phyloP scores from a whole-genome alignment of 805 yeast genomes.

The Yamadazyma sp. region DNA sequence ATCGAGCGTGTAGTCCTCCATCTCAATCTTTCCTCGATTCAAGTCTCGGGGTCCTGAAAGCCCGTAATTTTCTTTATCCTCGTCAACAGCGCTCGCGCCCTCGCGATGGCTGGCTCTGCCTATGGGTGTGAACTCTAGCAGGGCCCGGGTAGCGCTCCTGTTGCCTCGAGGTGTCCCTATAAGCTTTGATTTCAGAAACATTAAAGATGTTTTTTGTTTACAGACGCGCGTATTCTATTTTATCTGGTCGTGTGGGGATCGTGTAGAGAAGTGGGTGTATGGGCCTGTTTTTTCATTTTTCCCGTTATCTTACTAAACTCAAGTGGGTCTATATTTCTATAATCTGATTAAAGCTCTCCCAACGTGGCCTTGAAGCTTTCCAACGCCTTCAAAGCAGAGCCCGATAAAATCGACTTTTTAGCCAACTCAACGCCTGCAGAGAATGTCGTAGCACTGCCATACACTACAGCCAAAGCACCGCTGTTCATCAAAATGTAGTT shows the following conservation, averaged over 20 bases:
- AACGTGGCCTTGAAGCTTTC: slow-evolving; percentile 44
- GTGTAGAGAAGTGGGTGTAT: too few species aligned
- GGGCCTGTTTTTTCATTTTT: too few species aligned
- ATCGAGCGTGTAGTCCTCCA: slow-evolving; percentile 8
- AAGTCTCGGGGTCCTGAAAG: slow-evolving; percentile 6
- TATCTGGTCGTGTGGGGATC: slow-evolving; percentile 1
- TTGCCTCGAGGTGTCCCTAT: slow-evolving; percentile 15
- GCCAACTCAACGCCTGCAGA: slow-evolving; percentile 76
- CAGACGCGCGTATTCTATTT: slow-evolving; percentile 13
- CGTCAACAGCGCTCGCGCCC: neutral
- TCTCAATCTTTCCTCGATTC: slow-evolving; percentile 7
- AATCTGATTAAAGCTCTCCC: too few species aligned
- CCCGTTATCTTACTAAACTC: too few species aligned
- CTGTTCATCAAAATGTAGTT: slow-evolving; percentile 92
- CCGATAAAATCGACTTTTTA: slow-evolving; percentile 61
- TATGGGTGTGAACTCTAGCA: slow-evolving; percentile 18
- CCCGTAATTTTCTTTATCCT: slow-evolving; percentile 8
- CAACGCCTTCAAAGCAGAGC: slow-evolving; percentile 64
- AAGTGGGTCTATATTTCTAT: too few species aligned
- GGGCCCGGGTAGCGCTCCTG: slow-evolving; percentile 4
- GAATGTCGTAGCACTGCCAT: slow-evolving; percentile 71
- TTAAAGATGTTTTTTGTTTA: slow-evolving; percentile 4
- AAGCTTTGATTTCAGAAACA: slow-evolving; percentile 11
- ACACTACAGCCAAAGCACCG: slow-evolving; percentile 80
- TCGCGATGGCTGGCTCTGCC: slow-evolving; percentile 10